Evolutionary conservation across 2,329 filamentous ascomycete species (phyloP).

Genomic region (Stemphylium vesicarium): DNA sequence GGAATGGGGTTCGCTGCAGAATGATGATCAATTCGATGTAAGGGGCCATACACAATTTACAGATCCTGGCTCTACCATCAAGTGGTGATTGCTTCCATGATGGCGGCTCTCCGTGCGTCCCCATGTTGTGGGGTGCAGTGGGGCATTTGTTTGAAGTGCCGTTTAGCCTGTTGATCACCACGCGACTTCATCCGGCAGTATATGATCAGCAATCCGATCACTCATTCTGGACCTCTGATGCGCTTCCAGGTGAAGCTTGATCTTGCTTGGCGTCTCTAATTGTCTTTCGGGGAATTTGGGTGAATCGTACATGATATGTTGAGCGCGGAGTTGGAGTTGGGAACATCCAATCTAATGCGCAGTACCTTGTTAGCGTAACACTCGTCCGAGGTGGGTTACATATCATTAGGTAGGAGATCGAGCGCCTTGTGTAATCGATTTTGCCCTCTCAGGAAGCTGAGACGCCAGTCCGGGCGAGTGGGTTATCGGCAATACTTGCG

Average conservation of each 20-base stretch:
- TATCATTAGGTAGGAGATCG: too few relatives aligned
- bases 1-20: neutral
- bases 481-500: neutral
- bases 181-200: constrained; percentile 30
- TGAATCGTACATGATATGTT: neutral
- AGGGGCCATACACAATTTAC: constrained; percentile 14
- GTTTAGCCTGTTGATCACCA: constrained; percentile 40
- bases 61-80: constrained; percentile 13
- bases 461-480: neutral
- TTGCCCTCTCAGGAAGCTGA: neutral
- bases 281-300: neutral
- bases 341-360: too few relatives aligned
- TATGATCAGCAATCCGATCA: constrained; percentile 14
- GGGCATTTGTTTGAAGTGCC: constrained; percentile 26
- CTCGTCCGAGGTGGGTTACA: too few relatives aligned
- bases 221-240: neutral
- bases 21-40: constrained; percentile 14
- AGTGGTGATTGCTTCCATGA: constrained; percentile 25
- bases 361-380: too few relatives aligned
- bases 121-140: constrained; percentile 38
- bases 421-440: too few relatives aligned
- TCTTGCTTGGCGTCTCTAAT: neutral
- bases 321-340: neutral
- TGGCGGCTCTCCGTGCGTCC: constrained; percentile 23
- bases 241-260: constrained; percentile 1